phyloP scores from a whole-genome alignment of 2,329 filamentous ascomycete species.

The Aaosphaeria pasadenensis region DNA sequence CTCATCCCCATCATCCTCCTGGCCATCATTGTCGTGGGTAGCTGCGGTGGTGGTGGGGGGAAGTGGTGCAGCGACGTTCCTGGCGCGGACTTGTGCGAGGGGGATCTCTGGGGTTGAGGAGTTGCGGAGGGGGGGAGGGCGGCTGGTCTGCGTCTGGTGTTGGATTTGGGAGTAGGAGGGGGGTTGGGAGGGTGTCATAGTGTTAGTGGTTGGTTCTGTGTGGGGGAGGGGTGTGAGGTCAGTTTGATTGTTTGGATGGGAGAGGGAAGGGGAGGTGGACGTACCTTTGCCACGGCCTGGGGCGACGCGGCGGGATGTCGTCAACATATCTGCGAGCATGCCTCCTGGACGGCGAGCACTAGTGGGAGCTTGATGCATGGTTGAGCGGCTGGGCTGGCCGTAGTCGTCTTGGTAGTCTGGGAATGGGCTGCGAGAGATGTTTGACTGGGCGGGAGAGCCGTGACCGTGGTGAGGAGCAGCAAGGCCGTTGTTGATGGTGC shows the following conservation, averaged over 20 bases:
- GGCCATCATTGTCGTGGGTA: conserved; percentile 1
- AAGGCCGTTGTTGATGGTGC: not conserved
- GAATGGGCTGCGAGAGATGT: not conserved
- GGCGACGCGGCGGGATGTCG: too few relatives aligned
- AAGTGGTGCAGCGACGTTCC: not conserved
- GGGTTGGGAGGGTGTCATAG: too few relatives aligned
- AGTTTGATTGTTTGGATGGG: too few relatives aligned
- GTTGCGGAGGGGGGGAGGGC: not conserved
- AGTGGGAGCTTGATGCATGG: not conserved
- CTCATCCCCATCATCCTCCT: conserved; percentile 2
- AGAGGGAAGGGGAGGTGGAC: too few relatives aligned
- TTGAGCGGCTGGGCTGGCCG: not conserved
- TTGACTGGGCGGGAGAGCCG: not conserved
- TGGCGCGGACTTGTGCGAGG: not conserved
- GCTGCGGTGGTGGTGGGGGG: not conserved
- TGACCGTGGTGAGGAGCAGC: not conserved
- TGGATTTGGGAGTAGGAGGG: too few relatives aligned
- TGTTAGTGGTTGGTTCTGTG: too few relatives aligned
- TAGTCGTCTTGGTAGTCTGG: not conserved
- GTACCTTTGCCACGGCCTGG: too few relatives aligned
- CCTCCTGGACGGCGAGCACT: not conserved
- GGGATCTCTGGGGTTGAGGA: not conserved
- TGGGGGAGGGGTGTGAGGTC: too few relatives aligned
- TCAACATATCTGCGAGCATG: too few relatives aligned
- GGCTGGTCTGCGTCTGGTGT: too few relatives aligned